These are phyloP conservation scores for Oehlia diaphana DNA, from an alignment of 192 early-diverging fungal genomes.

Conservation along the genomic window DNA sequence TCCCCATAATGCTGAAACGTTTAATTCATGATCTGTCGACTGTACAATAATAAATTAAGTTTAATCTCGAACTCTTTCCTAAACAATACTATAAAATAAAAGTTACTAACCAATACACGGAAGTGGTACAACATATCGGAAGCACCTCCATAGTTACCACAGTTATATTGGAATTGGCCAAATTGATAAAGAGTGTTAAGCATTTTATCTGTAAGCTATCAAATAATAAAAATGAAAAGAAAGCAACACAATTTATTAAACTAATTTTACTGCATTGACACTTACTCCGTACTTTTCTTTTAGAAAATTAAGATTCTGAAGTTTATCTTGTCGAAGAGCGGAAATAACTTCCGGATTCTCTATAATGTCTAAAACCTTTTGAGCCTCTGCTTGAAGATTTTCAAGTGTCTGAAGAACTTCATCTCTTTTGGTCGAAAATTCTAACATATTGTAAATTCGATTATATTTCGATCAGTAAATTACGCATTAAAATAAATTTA, in stretches of 20 bases:
- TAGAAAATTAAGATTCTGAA: conserved; percentile 86
- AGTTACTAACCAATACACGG: conserved; percentile 76
- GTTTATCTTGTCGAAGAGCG: conserved; percentile 91
- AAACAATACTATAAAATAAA: neutral
- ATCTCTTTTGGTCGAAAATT: conserved; percentile 72
- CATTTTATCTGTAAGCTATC: conserved; percentile 86
- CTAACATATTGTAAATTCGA: conserved; percentile 18
- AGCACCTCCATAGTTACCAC: conserved; percentile 88
- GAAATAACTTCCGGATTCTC: conserved; percentile 89
- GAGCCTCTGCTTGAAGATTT: conserved; percentile 71
- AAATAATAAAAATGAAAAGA: neutral
- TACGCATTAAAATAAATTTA: neutral
- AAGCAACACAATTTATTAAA: neutral
- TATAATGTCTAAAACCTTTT: conserved; percentile 85
- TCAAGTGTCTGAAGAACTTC: conserved; percentile 74
- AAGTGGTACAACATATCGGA: conserved; percentile 95
- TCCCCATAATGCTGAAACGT: conserved; percentile 91
- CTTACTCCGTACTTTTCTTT: conserved; percentile 80
- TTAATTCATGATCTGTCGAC: conserved; percentile 85
- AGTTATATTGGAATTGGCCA: conserved; percentile 89
- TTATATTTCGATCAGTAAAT: neutral
- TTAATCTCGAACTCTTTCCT: neutral
- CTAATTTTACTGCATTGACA: neutral
- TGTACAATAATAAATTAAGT: conserved; percentile 35
- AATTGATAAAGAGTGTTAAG: conserved; percentile 84